These are phyloP conservation scores for Metarhizium robertsii DNA, from an alignment of 2,329 filamentous ascomycete genomes.

Conservation along the genomic window DNA sequence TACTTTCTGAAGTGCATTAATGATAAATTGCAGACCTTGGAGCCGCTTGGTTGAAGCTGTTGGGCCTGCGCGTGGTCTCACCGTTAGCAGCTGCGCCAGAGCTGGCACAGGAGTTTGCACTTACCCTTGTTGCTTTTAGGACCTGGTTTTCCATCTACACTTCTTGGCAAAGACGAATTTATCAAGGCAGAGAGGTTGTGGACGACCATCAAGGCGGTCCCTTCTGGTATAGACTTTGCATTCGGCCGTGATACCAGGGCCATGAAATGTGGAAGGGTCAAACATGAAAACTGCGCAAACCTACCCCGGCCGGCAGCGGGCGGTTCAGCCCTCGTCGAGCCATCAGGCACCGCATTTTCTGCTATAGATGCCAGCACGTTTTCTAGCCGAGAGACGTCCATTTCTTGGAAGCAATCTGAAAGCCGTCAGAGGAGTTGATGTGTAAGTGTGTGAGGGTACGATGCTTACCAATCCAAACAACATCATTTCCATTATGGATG, in stretches of 20 bases:
- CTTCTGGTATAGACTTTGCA: slow-evolving; percentile 47
- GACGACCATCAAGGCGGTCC: slow-evolving; percentile 62
- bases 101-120: not conserved
- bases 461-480: slow-evolving; percentile 74
- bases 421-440: not conserved
- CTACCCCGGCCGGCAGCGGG: slow-evolving; percentile 16
- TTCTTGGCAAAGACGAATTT: slow-evolving; percentile 65
- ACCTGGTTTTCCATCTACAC: slow-evolving; percentile 27
- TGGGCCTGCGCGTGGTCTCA: slow-evolving; percentile 19
- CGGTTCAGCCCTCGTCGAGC: slow-evolving; percentile 5
- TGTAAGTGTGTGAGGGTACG: slow-evolving; percentile 6
- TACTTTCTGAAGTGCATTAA: slow-evolving; percentile 64
- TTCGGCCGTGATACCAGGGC: slow-evolving; percentile 65
- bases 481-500: slow-evolving; percentile 49
- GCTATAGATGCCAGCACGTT: slow-evolving; percentile 14
- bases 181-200: slow-evolving; percentile 71
- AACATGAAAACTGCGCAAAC: slow-evolving; percentile 41
- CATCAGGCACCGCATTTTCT: slow-evolving; percentile 5
- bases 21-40: slow-evolving; percentile 51
- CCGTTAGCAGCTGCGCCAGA: slow-evolving; percentile 1
- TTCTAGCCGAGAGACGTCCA: slow-evolving; percentile 19
- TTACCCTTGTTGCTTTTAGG: slow-evolving; percentile 32
- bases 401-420: slow-evolving; percentile 39
- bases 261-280: slow-evolving; percentile 62
- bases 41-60: slow-evolving; percentile 32